Evolutionary conservation across 2,329 filamentous ascomycete species (phyloP), one percentile per base, ranked within the genome.

Genomic region (Sclerotinia nivalis): DNA sequence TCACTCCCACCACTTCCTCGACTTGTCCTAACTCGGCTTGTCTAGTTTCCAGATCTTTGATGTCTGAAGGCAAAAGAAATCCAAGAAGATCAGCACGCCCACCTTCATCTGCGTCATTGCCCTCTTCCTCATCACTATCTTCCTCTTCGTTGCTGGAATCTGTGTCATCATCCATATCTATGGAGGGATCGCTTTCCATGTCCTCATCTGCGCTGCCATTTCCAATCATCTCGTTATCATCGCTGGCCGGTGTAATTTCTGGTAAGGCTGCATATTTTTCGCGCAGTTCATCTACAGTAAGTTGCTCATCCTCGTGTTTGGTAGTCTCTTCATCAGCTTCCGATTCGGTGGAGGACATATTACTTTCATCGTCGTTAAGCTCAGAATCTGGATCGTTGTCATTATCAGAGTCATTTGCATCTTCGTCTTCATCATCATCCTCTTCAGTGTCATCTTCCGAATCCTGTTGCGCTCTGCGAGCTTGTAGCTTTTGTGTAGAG

Each of bases 191-290:
- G 62, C 73, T 72, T 68, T 80, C 78, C 15, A 75, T 56, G 67
- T 52, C 74, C 43, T 72, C 59, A 37, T 74, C 74, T 31, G 71
- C 70, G 31, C 71, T 54, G 47, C 76, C 76, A 50, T 77, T 72
- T 5, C 79, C 77, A 20, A 73, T 72, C 40, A 73, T 67, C 22
- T 74, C 75, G 22, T 76, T 72, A 20, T 82, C 78, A 5, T 86
- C 58, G 22, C 68, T 52, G 12, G 69, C 69, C 60, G 68, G 61
- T 20, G 71, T 61, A 43, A 75, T 72, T 25, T 83, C 83, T 0
- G 89, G 88, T 9, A 92, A 81, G 67, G 89, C 84, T 12, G 88
- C 87, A 73, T 93, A 93, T 77, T 93, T 93, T 52, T 84, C 84
- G 37, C 84, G 86, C 20, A 93, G 78, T 76, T 93, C 88, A 70